A percentile compares a stretch with the other conserved stretches of the same genome.
phyloP scores from a whole-genome alignment of 2,329 filamentous ascomycete genomes.

The Teratosphaeria zuluensis region DNA sequence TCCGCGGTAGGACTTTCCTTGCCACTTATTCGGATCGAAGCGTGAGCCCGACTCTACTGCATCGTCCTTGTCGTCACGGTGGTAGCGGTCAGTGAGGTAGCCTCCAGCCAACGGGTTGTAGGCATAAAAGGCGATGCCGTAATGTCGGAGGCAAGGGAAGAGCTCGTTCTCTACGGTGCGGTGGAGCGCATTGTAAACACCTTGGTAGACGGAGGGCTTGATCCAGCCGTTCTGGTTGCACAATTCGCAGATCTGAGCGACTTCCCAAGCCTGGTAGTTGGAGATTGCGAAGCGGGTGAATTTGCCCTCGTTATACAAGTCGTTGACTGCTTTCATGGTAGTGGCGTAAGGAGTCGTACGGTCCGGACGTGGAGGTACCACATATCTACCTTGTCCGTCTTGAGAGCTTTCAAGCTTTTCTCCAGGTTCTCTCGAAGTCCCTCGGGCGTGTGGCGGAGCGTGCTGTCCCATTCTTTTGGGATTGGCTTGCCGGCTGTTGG shows the following conservation, averaged over 20 bases:
- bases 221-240: conserved; percentile 34
- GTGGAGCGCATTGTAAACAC: conserved; percentile 33
- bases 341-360: conserved; percentile 36
- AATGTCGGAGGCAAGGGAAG: conserved; percentile 33
- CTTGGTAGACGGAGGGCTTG: conserved; percentile 39
- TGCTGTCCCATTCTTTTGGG: conserved; percentile 10
- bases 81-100: conserved; percentile 33
- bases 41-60: conserved; percentile 25
- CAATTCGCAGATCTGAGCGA: conserved; percentile 39
- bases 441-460: conserved; percentile 19
- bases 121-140: conserved; percentile 33
- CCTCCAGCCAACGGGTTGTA: conserved; percentile 39
- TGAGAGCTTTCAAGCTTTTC: conserved; percentile 31
- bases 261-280: conserved; percentile 40
- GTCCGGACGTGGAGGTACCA: conserved; percentile 45
- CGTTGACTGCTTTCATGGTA: conserved; percentile 39
- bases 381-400: conserved; percentile 34
- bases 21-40: conserved; percentile 32
- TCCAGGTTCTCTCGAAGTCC: conserved; percentile 27
- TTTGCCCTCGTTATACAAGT: conserved; percentile 35
- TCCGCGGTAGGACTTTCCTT: conserved; percentile 28
- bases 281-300: conserved; percentile 38
- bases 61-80: conserved; percentile 25
- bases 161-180: conserved; percentile 33
- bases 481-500: conserved; percentile 10